Base-by-base conservation (phyloP, 2,329 filamentous ascomycete species). In the Pyricularia grisea region DNA sequence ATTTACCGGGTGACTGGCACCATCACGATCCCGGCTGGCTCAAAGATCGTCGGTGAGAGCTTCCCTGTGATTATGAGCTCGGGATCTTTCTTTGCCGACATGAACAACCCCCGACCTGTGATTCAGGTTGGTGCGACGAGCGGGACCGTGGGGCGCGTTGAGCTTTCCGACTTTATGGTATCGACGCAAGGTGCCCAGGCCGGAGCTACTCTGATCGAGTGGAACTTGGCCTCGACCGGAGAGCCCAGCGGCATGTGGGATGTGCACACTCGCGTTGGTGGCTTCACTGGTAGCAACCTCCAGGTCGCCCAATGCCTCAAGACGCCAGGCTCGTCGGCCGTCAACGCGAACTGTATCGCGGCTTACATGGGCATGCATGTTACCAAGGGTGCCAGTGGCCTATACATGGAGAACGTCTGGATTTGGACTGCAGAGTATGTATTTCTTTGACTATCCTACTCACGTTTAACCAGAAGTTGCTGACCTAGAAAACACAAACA, bases 121-220 rank as follows among this genome's bases (percentile, higher is more conserved):
- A 80, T 93, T 0, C 84, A 88, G 72, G 80, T 90, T 3, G 87
- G 87, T 27, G 66, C 42, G n/a, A 77, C 75, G 2, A 80, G 84
- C 0, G 90, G 90, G 9, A 85, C 92, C 64, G 76, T 77, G 17
- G 92, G 91, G 9, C 80, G 79, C 14, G 83, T 93, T 20, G 90
- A 93, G 77, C 86, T 90, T 79, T 87, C 85, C 10, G 91, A 94
- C 74, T 87, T 91, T 73, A 84, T 94, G 64, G 82, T 94, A n/a
- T 86, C 85, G 69, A 92, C 89, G 0, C 82, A 85, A 69, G 90
- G 90, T 2, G 78, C 87, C 60, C 83, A 88, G 23, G 81, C 86
- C 1, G 92, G 92, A 4, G 91, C 91, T 0, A 82, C 90, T 9
- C 79, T 93, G 7, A 87, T 93, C 70, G 84, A 94, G 75, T 93